Evolutionary conservation across 2,329 filamentous ascomycete species (phyloP).

Genomic region (Fusarium nodosum): DNA sequence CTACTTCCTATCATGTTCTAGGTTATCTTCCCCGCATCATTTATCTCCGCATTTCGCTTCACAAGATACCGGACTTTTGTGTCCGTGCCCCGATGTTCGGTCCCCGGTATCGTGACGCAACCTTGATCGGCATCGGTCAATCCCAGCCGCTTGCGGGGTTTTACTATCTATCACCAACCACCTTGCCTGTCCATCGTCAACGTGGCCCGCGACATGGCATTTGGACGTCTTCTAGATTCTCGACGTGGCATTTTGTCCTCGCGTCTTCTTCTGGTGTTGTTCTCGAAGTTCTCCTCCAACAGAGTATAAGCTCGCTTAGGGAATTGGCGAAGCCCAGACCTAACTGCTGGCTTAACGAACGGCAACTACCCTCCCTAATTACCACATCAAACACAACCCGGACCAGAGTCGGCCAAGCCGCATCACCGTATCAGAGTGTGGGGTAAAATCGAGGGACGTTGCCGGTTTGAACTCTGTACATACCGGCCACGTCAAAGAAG

Average conservation of each 20-base stretch:
- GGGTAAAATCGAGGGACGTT: not conserved
- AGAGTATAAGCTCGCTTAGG: not conserved
- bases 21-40: constrained; percentile 32
- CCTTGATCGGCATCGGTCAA: constrained; percentile 35
- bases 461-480: not conserved
- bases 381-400: not conserved
- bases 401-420: not conserved
- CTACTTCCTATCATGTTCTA: constrained; percentile 42
- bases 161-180: constrained; percentile 20
- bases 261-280: not conserved
- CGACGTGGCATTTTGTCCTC: not conserved
- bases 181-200: not conserved
- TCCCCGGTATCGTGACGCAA: constrained; percentile 36
- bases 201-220: not conserved
- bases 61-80: constrained; percentile 30
- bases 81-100: constrained; percentile 29
- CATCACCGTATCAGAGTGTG: not conserved
- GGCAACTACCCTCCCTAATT: not conserved
- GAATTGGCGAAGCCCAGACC: not conserved
- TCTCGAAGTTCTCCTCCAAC: not conserved
- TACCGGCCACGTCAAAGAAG: not conserved
- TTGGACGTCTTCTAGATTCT: constrained; percentile 7
- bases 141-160: constrained; percentile 24
- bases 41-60: constrained; percentile 30
- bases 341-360: not conserved